Evolutionary conservation across 805 yeast species (phyloP).

Genomic region (Candida maltosa): DNA sequence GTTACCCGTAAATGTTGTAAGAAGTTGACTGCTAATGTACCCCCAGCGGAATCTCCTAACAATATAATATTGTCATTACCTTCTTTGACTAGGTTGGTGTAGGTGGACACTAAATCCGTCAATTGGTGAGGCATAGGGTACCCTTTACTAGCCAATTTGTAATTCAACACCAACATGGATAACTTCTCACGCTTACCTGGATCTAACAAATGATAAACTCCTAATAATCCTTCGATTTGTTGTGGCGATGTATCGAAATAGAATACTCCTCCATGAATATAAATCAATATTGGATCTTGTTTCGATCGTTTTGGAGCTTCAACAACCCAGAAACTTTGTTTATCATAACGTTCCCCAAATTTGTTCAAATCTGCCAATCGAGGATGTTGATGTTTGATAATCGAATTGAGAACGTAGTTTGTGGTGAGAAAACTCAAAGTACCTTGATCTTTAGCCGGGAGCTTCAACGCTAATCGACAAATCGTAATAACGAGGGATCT

Average conservation of each 20-base stretch:
- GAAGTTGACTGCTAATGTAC: constrained; percentile 31
- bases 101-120: constrained; percentile 25
- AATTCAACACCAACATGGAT: constrained; percentile 29
- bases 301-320: constrained; percentile 20
- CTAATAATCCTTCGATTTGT: constrained; percentile 28
- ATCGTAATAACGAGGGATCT: constrained; percentile 12
- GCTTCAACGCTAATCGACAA: constrained; percentile 11
- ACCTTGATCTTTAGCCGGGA: constrained; percentile 12
- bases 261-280: constrained; percentile 40
- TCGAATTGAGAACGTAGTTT: constrained; percentile 11
- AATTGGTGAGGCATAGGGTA: constrained; percentile 31
- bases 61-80: constrained; percentile 27
- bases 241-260: constrained; percentile 25
- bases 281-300: constrained; percentile 29
- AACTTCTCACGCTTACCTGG: constrained; percentile 13
- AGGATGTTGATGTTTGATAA: constrained; percentile 4
- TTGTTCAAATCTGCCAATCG: constrained; percentile 16
- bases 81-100: constrained; percentile 17
- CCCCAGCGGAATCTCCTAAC: constrained; percentile 45
- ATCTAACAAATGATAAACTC: constrained; percentile 25
- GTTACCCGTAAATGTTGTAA: constrained; percentile 23
- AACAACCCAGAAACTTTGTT: constrained; percentile 31
- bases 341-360: constrained; percentile 30
- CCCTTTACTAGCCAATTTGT: constrained; percentile 28
- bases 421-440: constrained; percentile 10